Conservation (phyloP, 2,329 filamentous ascomycete species). For the Nemania diffusa region DNA sequence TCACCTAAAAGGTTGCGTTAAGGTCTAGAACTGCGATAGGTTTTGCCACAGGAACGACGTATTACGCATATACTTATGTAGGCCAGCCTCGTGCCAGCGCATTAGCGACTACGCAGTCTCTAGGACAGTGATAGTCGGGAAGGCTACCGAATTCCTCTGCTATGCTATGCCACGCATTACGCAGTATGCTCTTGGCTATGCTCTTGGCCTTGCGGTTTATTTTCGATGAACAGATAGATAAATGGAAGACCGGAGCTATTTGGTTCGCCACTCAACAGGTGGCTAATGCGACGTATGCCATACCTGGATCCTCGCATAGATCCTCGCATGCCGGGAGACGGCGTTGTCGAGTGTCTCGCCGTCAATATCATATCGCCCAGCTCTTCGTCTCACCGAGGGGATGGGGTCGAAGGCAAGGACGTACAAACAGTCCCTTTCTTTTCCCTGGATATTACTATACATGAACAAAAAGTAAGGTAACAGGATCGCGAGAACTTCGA, state of each 20-base stretch:
- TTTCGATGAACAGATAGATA: background rate
- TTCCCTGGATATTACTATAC: background rate
- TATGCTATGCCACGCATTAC: slow-evolving; percentile 13
- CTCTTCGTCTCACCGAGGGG: slow-evolving; percentile 7
- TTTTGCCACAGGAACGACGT: slow-evolving; percentile 7
- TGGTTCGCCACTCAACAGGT: background rate
- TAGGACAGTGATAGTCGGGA: slow-evolving; percentile 9
- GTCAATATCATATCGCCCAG: background rate
- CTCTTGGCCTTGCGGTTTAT: slow-evolving; percentile 10
- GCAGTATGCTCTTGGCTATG: too few relatives aligned
- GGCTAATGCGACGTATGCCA: background rate
- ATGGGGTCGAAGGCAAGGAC: background rate
- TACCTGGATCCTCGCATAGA: too few relatives aligned
- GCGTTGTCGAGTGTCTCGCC: background rate
- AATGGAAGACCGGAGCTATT: background rate
- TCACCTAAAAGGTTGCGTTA: background rate
- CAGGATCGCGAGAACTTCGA: background rate
- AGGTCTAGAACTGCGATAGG: slow-evolving; percentile 15
- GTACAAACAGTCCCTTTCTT: background rate
- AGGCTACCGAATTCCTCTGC: slow-evolving; percentile 17
- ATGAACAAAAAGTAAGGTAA: background rate
- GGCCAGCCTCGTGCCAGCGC: slow-evolving; percentile 26
- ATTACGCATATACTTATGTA: background rate
- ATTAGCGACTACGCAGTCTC: too few relatives aligned
- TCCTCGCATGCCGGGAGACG: background rate